Conservation (phyloP, 176 grass and related monocot genomes). For the Triticum monococcum region DNA sequence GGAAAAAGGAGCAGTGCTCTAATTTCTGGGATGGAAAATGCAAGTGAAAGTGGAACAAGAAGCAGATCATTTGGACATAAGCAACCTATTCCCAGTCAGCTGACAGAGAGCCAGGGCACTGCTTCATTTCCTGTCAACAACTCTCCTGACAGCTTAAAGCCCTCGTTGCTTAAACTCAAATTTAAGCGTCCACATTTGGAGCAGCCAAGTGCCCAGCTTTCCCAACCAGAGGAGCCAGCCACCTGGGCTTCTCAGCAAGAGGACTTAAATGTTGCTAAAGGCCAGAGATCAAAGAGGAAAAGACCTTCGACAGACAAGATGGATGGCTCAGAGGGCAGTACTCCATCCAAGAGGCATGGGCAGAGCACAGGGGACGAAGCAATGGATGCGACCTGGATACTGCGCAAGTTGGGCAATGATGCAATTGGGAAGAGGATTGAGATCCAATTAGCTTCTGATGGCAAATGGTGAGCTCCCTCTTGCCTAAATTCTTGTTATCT, state of each 20-base stretch:
- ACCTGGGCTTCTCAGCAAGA: slow-evolving; percentile 62
- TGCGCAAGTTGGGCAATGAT: slow-evolving; percentile 81
- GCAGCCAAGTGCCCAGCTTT: slow-evolving; percentile 58
- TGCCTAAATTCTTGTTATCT: background rate
- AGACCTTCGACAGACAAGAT: slow-evolving; percentile 65
- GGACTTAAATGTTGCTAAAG: slow-evolving; percentile 80
- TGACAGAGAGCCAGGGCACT: slow-evolving; percentile 28
- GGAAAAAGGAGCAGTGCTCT: slow-evolving; percentile 54
- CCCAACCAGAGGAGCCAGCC: slow-evolving; percentile 41
- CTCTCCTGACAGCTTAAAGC: slow-evolving; percentile 64
- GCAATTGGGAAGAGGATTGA: slow-evolving; percentile 91
- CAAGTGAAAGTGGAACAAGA: slow-evolving; percentile 41
- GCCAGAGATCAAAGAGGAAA: slow-evolving; percentile 98
- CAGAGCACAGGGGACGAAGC: slow-evolving; percentile 47
- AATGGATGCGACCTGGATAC: slow-evolving; percentile 89
- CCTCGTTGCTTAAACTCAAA: slow-evolving; percentile 90
- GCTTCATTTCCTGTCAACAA: slow-evolving; percentile 35
- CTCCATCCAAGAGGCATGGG: slow-evolving; percentile 43
- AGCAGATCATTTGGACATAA: slow-evolving; percentile 49
- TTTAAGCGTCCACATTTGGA: slow-evolving; percentile 96
- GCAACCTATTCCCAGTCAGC: slow-evolving; percentile 41
- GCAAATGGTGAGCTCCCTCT: slow-evolving; percentile 59
- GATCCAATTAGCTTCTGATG: slow-evolving; percentile 53
- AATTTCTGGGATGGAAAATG: slow-evolving; percentile 41
- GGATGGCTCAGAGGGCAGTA: slow-evolving; percentile 41